phyloP scores from a whole-genome alignment of 495 filamentous ascomycete genomes.

The Terfezia boudieri region DNA sequence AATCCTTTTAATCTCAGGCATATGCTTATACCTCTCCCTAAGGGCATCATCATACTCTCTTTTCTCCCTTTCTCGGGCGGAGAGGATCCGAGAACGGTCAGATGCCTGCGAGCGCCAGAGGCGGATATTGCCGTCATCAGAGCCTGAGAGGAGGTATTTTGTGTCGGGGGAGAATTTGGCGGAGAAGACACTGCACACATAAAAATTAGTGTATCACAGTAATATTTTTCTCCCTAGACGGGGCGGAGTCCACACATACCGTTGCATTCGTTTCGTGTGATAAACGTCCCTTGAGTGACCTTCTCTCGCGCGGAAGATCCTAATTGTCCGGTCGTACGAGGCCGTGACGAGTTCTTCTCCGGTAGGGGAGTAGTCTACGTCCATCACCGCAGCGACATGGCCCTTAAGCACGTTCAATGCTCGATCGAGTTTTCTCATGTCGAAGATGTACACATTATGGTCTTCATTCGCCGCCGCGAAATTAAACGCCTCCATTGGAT shows the following conservation, averaged over 20 bases:
- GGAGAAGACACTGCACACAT: slow-evolving; percentile 43
- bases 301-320: slow-evolving; percentile 55
- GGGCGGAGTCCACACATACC: no score
- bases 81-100: slow-evolving; percentile 63
- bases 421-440: slow-evolving; percentile 65
- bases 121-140: slow-evolving; percentile 82
- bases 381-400: slow-evolving; percentile 92
- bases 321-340: slow-evolving; percentile 61
- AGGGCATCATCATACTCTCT: slow-evolving; percentile 84
- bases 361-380: slow-evolving; percentile 83
- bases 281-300: slow-evolving; percentile 86
- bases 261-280: slow-evolving; percentile 94
- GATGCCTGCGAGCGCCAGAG: slow-evolving; percentile 86
- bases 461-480: slow-evolving; percentile 66
- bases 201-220: no score
- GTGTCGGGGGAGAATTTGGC: slow-evolving; percentile 67
- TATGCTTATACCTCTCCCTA: slow-evolving; percentile 65
- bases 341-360: slow-evolving; percentile 84
- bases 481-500: slow-evolving; percentile 90
- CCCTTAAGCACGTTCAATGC: slow-evolving; percentile 85
- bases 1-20: slow-evolving; percentile 90
- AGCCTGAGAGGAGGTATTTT: slow-evolving; percentile 65
- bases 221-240: slow-evolving; percentile 13
- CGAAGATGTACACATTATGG: slow-evolving; percentile 62
- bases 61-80: slow-evolving; percentile 54